Evolutionary conservation across 805 yeast species (phyloP), one percentile per base, ranked within the genome.

Genomic region (Yamadazyma nakazawae): DNA sequence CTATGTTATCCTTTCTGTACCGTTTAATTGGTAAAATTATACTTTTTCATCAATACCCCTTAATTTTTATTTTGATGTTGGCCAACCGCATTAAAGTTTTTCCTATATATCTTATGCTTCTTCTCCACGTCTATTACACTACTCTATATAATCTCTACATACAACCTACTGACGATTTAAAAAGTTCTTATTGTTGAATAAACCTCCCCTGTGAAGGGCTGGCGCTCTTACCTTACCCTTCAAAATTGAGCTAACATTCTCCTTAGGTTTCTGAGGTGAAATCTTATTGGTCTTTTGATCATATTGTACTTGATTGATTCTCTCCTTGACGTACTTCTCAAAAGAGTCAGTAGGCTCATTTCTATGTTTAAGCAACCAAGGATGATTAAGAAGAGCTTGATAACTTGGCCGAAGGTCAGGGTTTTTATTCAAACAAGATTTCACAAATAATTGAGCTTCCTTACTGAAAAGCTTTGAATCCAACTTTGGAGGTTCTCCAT

Each of bases 401-500:
- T 94, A 94, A 2, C 83, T 79, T 14, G 97, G 97, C 55, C 99
- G 79, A 50, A 79, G 70, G 25, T 80, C 79, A 1, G 99, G 96
- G 46, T 79, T 78, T 67, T 92, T 94, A 57, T 83, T 82, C 47
- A 94, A 71, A 66, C 94, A 87, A 48, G 80, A 76, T 11, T 74
- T 73, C 10, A 92, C 96, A 64, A 94, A 94, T 53, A 82, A 80
- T 56, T 81, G 84, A 0, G 97, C 98, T 43, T 84, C 85, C n/a
- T 72, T 63, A 1, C 91, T 80, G 61, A 79, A 94, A 55, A 66
- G 69, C 43, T 66, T 78, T 2, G 73, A 66, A 14, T 91, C 91
- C 44, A 90, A 70, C 39, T 72, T 70, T n/a, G 97, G 97, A n/a
- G 96, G 89, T 24, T 86, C 90, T 10, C 96, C 97, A 61, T 88